Percentiles rank a stretch among this genome's conserved stretches.
phyloP scores from a whole-genome alignment of 2,329 filamentous ascomycete species.

The Parastagonospora avenae region DNA sequence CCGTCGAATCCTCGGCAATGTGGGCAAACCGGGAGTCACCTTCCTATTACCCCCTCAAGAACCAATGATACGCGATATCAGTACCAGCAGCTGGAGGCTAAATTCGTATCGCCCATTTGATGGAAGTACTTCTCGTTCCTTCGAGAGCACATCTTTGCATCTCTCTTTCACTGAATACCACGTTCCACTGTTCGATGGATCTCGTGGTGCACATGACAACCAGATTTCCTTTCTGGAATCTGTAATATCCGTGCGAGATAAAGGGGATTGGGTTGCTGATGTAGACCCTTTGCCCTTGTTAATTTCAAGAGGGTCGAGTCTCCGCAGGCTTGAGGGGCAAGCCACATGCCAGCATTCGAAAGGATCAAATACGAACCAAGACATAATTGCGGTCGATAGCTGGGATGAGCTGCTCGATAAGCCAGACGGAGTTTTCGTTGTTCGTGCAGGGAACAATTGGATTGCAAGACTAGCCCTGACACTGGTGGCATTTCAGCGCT shows the following conservation, averaged over 20 bases:
- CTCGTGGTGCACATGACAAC: neutral
- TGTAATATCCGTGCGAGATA: slow-evolving; percentile 2
- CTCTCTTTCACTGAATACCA: slow-evolving; percentile 3
- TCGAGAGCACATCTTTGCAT: slow-evolving; percentile 1
- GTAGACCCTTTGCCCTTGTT: neutral
- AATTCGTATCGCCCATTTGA: neutral
- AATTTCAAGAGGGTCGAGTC: neutral
- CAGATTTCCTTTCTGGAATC: slow-evolving; percentile 1
- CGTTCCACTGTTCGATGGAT: slow-evolving; percentile 1
- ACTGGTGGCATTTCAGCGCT: too few relatives aligned
- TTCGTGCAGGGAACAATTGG: too few relatives aligned
- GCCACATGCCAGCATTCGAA: neutral
- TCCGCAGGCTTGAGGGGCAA: neutral
- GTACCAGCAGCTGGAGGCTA: neutral
- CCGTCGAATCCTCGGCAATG: neutral
- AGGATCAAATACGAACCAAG: neutral
- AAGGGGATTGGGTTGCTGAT: slow-evolving; percentile 2
- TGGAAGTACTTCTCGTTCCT: neutral
- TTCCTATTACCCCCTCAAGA: neutral
- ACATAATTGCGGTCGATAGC: neutral
- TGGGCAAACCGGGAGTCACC: neutral
- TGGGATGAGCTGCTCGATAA: neutral
- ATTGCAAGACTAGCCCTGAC: too few relatives aligned
- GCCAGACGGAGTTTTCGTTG: too few relatives aligned
- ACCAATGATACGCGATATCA: neutral